phyloP scores from a whole-genome alignment of 208 protist species.

The Leishmania aethiopica region DNA sequence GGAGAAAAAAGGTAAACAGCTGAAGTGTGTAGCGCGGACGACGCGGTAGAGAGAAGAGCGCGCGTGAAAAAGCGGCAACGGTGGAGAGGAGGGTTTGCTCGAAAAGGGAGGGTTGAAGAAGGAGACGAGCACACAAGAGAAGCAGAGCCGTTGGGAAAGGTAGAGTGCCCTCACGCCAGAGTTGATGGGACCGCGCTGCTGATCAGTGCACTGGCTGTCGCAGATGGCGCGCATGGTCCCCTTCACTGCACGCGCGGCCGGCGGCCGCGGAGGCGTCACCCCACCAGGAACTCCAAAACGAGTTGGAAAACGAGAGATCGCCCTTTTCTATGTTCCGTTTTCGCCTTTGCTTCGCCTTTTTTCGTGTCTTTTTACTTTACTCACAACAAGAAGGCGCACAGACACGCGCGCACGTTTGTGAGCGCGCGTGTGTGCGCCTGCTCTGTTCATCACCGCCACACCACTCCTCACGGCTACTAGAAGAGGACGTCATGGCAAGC shows the following conservation, averaged over 20 bases:
- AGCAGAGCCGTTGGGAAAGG: neutral
- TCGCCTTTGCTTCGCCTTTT: neutral
- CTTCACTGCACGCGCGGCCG: neutral
- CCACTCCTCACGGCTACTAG: neutral
- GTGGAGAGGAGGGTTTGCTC: neutral
- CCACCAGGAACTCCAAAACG: neutral
- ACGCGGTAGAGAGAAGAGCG: neutral
- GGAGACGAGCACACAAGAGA: neutral
- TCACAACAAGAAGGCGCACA: neutral
- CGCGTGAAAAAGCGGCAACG: neutral
- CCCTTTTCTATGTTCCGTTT: neutral
- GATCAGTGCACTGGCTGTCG: neutral
- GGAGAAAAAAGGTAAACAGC: constrained; percentile 1
- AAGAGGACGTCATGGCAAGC: neutral
- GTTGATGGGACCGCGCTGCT: neutral
- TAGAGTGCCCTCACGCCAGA: neutral
- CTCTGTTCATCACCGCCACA: neutral
- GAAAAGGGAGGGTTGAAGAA: neutral
- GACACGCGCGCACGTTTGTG: neutral
- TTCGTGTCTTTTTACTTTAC: neutral
- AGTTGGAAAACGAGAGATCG: neutral
- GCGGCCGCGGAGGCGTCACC: neutral
- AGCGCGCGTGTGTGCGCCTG: neutral
- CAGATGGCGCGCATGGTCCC: neutral
- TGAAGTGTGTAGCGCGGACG: neutral